phyloP scores from a whole-genome alignment of 2,329 filamentous ascomycete species.

The Sarocladium brachiariae region DNA sequence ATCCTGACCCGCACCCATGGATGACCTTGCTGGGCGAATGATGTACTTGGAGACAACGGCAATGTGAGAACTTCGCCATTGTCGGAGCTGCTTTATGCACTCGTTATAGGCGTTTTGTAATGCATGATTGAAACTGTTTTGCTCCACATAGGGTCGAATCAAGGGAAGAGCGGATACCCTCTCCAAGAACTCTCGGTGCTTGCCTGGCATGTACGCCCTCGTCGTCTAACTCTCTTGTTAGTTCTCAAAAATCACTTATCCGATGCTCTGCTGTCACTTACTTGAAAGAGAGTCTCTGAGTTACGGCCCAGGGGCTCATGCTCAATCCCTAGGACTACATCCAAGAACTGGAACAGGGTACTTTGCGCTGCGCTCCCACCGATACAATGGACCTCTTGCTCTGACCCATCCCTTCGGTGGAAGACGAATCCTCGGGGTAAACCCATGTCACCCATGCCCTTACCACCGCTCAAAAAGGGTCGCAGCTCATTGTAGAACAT shows the following conservation, averaged over 20 bases:
- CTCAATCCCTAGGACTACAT: constrained; percentile 12
- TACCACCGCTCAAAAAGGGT: constrained; percentile 13
- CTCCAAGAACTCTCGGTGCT: constrained; percentile 14
- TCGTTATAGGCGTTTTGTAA: constrained; percentile 11
- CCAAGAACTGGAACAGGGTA: constrained; percentile 16
- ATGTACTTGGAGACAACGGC: constrained; percentile 17
- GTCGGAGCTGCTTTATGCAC: constrained; percentile 12
- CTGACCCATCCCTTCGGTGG: constrained; percentile 12
- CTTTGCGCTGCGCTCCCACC: constrained; percentile 17
- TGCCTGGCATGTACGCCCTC: constrained; percentile 15
- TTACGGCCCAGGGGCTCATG: constrained; percentile 9
- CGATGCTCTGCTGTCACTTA: constrained; percentile 10
- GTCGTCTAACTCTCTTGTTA: constrained; percentile 3
- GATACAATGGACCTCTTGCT: constrained; percentile 12
- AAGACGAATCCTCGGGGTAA: constrained; percentile 14
- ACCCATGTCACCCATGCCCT: constrained; percentile 14
- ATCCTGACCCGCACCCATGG: not conserved
- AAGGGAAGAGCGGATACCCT: constrained; percentile 10
- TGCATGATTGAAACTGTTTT: constrained; percentile 1
- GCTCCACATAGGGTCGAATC: constrained; percentile 12
- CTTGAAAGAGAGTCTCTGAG: constrained; percentile 13
- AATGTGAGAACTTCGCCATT: constrained; percentile 15
- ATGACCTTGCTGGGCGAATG: constrained; percentile 12
- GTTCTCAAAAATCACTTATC: constrained; percentile 4
- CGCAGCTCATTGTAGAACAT: constrained; percentile 14